Evolutionary conservation across 2,329 filamentous ascomycete genomes (phyloP).

Genomic region (Simplicillium aogashimaense): DNA sequence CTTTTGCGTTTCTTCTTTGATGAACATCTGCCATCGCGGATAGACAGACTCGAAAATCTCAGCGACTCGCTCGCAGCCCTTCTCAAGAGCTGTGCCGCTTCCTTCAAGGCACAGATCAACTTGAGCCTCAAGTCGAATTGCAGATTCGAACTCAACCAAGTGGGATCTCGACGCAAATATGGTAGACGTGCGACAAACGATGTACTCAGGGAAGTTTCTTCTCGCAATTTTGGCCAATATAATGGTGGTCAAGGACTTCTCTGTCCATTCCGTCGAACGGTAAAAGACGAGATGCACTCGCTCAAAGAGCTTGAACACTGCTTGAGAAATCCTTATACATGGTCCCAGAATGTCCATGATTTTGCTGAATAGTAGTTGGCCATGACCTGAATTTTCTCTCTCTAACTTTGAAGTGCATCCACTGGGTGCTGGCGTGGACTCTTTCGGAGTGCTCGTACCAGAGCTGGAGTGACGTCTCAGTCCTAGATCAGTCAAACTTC

Average conservation of each 20-base stretch:
- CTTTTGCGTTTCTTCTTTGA: slow-evolving; percentile 67
- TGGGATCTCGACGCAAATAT: slow-evolving; percentile 72
- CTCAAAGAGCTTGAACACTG: slow-evolving; percentile 74
- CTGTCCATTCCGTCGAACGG: slow-evolving; percentile 91
- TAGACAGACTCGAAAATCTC: slow-evolving; percentile 66
- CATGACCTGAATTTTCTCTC: slow-evolving; percentile 46
- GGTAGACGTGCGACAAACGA: slow-evolving; percentile 80
- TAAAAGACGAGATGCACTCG: slow-evolving; percentile 95
- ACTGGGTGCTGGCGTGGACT: slow-evolving; percentile 22
- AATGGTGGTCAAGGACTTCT: slow-evolving; percentile 90
- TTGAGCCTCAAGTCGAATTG: slow-evolving; percentile 69
- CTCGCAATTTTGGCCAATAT: slow-evolving; percentile 85
- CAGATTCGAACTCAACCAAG: slow-evolving; percentile 81
- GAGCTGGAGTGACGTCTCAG: slow-evolving; percentile 55
- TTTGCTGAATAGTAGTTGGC: slow-evolving; percentile 65
- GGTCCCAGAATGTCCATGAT: slow-evolving; percentile 70
- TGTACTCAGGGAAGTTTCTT: slow-evolving; percentile 79
- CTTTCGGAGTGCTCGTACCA: slow-evolving; percentile 38
- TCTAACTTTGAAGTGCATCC: slow-evolving; percentile 8
- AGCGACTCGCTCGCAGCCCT: slow-evolving; percentile 57
- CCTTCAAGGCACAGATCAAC: slow-evolving; percentile 78
- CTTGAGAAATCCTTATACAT: slow-evolving; percentile 69
- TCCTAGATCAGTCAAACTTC: slow-evolving; percentile 60
- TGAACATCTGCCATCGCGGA: slow-evolving; percentile 66
- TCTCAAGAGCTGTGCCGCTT: slow-evolving; percentile 57